These are phyloP conservation scores for Aspergillus cejpii DNA, from an alignment of 2,329 filamentous ascomycete species.

Conservation along the genomic window DNA sequence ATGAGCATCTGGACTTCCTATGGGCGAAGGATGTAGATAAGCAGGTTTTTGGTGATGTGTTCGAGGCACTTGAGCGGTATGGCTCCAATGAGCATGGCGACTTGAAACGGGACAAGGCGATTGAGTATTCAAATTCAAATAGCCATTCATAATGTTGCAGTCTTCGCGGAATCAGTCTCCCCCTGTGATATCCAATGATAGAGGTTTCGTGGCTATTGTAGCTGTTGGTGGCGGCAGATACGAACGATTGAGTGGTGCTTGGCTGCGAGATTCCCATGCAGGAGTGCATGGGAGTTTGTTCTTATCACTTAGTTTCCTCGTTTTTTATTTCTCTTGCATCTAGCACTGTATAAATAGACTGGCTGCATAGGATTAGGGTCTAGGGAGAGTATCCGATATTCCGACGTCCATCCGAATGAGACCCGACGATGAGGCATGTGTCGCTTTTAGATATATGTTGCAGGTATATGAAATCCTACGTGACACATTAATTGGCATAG, in stretches of 20 bases:
- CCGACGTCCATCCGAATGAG: too few species aligned
- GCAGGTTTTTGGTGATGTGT: slow-evolving; percentile 84
- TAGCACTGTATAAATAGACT: too few species aligned
- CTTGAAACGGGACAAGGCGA: neutral
- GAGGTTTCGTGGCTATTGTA: too few species aligned
- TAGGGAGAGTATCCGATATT: too few species aligned
- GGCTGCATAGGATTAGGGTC: too few species aligned
- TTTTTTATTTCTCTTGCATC: too few species aligned
- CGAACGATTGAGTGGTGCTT: neutral
- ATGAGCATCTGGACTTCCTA: slow-evolving; percentile 93
- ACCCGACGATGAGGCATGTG: neutral
- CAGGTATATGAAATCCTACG: neutral
- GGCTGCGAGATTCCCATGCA: neutral
- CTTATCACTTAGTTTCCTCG: too few species aligned
- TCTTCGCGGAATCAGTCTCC: neutral
- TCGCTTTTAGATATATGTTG: neutral
- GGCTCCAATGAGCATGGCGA: slow-evolving; percentile 8
- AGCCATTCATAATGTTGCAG: slow-evolving; percentile 7
- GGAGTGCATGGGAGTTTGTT: too few species aligned
- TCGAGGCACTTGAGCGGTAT: slow-evolving; percentile 73
- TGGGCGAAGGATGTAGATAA: slow-evolving; percentile 82
- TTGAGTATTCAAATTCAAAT: slow-evolving; percentile 9
- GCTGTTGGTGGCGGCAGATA: neutral
- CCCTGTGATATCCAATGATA: neutral
- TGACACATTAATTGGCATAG: too few species aligned